Percentiles rank a stretch among this genome's conserved stretches.
Evolutionary conservation across 139 green algal genomes (phyloP).

Genomic region (Ettlia oleoabundans): DNA sequence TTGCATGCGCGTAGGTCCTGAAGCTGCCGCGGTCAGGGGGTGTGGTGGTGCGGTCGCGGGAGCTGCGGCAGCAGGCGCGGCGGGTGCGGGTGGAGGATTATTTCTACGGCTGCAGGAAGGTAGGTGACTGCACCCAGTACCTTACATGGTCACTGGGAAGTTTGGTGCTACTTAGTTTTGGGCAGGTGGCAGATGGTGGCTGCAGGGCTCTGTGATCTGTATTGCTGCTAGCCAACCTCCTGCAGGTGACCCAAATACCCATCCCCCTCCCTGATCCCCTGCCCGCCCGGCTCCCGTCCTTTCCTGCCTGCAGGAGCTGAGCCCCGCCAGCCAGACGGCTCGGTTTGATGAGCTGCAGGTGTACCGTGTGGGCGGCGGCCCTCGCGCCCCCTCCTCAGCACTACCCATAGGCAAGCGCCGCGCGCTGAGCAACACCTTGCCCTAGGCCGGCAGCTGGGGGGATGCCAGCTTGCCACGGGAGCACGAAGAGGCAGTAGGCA

Average conservation of each 20-base stretch:
- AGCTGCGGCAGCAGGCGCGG: constrained; percentile 62
- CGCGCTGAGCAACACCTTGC: neutral
- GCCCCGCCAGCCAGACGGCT: constrained; percentile 61
- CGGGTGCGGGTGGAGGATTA: constrained; percentile 83
- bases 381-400: constrained; percentile 76
- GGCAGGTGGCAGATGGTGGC: no score
- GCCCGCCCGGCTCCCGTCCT: neutral
- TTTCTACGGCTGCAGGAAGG: constrained; percentile 85
- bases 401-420: constrained; percentile 71
- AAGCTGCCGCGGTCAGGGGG: constrained; percentile 88
- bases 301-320: constrained; percentile 47
- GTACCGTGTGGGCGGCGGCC: constrained; percentile 80
- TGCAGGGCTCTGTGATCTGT: no score
- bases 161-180: no score
- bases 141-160: no score
- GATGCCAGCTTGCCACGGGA: no score
- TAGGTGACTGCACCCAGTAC: no score
- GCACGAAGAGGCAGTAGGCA: no score
- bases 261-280: no score
- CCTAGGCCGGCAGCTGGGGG: no score
- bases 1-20: constrained; percentile 40
- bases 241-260: no score
- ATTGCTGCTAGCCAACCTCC: no score
- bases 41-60: constrained; percentile 72
- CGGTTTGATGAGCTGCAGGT: constrained; percentile 70